Conservation (phyloP, 352 stramenopile species). For the Globisporangium cylindrosporum region DNA sequence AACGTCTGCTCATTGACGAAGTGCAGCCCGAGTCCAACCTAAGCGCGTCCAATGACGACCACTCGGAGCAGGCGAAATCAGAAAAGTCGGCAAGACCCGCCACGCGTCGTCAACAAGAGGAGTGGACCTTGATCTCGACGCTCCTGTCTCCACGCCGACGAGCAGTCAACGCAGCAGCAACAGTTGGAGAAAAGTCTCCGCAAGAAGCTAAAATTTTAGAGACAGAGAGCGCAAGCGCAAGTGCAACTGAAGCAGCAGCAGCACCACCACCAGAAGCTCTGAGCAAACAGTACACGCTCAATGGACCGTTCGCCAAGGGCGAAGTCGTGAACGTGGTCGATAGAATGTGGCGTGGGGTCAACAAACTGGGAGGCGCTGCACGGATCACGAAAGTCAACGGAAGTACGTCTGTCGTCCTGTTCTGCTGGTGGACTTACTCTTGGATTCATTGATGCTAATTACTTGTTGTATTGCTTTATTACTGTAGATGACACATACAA, state of each 20-base stretch:
- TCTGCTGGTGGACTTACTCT: neutral
- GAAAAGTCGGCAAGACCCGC: neutral
- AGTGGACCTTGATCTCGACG: neutral
- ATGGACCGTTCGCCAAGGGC: conserved; percentile 46
- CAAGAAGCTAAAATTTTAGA: neutral
- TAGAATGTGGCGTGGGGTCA: conserved; percentile 90
- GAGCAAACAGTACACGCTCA: conserved; percentile 19
- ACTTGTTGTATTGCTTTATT: conserved; percentile 6
- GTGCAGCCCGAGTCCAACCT: neutral
- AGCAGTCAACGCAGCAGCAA: neutral
- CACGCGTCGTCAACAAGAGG: neutral
- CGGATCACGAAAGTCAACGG: conserved; percentile 66
- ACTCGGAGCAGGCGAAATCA: neutral
- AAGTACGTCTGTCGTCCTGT: conserved; percentile 18
- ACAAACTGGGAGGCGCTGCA: conserved; percentile 88
- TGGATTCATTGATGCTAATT: neutral
- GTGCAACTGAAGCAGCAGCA: conserved; percentile 12
- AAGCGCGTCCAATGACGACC: neutral
- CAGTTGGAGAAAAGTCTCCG: neutral
- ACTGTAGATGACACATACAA: conserved; percentile 43
- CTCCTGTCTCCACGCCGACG: neutral
- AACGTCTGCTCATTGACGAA: neutral
- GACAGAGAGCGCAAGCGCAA: neutral
- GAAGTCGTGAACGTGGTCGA: conserved; percentile 85
- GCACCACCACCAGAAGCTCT: neutral